These are phyloP conservation scores for Pichia sp. DNA, from an alignment of 1,139 yeast genomes.

Conservation along the genomic window DNA sequence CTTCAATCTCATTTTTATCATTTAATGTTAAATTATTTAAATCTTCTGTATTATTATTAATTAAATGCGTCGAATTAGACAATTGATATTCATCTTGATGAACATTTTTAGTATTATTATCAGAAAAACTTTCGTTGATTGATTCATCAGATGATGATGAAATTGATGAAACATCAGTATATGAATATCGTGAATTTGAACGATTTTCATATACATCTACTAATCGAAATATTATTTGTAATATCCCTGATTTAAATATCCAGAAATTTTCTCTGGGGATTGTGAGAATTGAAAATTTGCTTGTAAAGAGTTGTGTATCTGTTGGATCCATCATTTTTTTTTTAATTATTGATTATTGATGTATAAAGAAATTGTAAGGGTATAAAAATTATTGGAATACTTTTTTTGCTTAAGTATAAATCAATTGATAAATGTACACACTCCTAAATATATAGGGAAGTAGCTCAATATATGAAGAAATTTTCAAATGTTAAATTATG, in stretches of 20 bases:
- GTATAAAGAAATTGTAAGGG: too few species aligned
- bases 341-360: too few species aligned
- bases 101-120: neutral
- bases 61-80: constrained; percentile 2
- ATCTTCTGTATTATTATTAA: too few species aligned
- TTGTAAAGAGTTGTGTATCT: constrained; percentile 40
- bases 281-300: constrained; percentile 41
- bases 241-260: constrained; percentile 43
- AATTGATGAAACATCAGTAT: constrained; percentile 9
- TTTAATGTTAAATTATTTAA: too few species aligned
- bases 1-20: constrained; percentile 12
- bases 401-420: too few species aligned
- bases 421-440: too few species aligned
- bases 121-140: neutral
- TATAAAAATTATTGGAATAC: too few species aligned
- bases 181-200: constrained; percentile 16
- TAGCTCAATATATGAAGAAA: too few species aligned
- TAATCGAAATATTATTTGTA: constrained; percentile 34
- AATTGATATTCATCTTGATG: constrained; percentile 1
- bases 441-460: too few species aligned
- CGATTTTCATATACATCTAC: constrained; percentile 19
- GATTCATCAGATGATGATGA: constrained; percentile 5
- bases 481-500: too few species aligned
- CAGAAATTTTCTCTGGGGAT: constrained; percentile 45
- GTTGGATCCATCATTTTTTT: too few species aligned